Conservation (phyloP, 1,284 basidiomycete species). For the Vanrija pseudolonga region DNA sequence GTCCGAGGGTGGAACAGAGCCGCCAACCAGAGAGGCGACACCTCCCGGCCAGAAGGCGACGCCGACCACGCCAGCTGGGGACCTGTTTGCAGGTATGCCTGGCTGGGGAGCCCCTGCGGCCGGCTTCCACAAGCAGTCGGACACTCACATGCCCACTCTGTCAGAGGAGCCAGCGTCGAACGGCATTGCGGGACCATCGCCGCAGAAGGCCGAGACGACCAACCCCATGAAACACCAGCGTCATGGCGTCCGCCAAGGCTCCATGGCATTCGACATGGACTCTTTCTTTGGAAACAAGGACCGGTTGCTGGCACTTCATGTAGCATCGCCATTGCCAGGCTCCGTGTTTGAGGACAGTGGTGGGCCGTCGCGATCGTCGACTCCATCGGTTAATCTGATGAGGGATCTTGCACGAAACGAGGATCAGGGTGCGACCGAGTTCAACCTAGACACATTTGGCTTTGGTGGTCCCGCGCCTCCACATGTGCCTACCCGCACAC, state of each 20-base stretch:
- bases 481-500: no score
- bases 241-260: constrained; percentile 47
- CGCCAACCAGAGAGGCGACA: constrained; percentile 58
- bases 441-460: constrained; percentile 43
- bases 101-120: no score
- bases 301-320: no score
- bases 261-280: constrained; percentile 48
- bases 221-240: constrained; percentile 59
- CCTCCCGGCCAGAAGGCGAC: constrained; percentile 31
- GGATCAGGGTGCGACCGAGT: constrained; percentile 46
- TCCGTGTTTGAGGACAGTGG: no score
- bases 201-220: not conserved
- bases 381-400: constrained; percentile 70
- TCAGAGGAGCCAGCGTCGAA: not conserved
- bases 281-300: constrained; percentile 32
- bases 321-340: no score
- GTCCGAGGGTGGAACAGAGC: constrained; percentile 50
- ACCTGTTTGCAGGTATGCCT: not conserved
- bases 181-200: not conserved
- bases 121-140: no score
- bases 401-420: constrained; percentile 31
- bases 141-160: no score
- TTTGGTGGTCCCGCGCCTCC: constrained; percentile 19
- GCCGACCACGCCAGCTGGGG: not conserved
- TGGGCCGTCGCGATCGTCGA: not conserved